Conservation (phyloP, 2,329 filamentous ascomycete genomes). For the Fusarium beomiforme region DNA sequence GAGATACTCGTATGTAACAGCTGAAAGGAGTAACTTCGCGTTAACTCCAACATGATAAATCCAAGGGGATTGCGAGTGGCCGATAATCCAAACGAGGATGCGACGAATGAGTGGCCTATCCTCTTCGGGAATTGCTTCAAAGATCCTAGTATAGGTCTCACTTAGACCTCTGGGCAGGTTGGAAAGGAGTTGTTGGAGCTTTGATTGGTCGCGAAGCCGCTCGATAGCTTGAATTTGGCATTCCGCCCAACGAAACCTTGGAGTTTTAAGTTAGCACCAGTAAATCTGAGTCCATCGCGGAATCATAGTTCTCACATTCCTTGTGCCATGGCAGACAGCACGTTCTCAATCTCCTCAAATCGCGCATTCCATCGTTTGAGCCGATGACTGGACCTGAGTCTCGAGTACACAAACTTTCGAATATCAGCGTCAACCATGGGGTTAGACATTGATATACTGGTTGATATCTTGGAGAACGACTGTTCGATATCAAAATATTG, state of each 20-base stretch:
- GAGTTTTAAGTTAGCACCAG: accelerated
- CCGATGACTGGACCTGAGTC: neutral
- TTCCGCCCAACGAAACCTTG: neutral
- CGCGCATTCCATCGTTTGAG: neutral
- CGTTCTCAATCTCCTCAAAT: neutral
- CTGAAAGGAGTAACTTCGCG: accelerated
- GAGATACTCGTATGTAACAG: neutral
- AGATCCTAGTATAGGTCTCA: neutral
- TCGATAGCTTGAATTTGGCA: neutral
- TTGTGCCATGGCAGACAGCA: neutral
- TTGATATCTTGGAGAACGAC: neutral
- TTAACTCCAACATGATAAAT: neutral
- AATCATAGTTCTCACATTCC: neutral
- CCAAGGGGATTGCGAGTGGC: neutral
- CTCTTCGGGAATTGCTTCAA: neutral
- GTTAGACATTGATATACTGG: neutral
- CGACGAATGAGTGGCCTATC: neutral
- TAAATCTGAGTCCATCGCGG: accelerated
- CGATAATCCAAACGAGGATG: neutral
- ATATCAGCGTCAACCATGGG: neutral
- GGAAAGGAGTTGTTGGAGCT: neutral
- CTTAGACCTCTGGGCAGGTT: neutral
- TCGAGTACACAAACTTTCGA: neutral
- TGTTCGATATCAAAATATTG: neutral
- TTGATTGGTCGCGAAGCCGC: neutral